Conservation (phyloP, 2,329 filamentous ascomycete genomes). For the Talaromyces rugulosus region DNA sequence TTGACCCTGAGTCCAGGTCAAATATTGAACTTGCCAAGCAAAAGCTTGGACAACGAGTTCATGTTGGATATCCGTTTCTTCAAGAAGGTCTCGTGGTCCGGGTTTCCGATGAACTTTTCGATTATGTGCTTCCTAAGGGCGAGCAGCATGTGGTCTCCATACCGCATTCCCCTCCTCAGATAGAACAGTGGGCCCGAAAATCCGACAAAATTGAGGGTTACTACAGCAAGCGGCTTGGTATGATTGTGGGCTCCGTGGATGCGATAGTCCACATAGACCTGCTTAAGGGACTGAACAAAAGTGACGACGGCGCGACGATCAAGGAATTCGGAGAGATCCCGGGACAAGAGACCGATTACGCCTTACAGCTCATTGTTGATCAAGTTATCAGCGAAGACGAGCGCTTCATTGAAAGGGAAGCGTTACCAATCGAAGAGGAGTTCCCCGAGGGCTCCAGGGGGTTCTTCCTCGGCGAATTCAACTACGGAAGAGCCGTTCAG, state of each 20-base stretch:
- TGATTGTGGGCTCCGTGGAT: conserved; percentile 81
- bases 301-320: conserved; percentile 80
- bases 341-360: conserved; percentile 83
- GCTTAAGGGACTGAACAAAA: conserved; percentile 85
- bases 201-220: conserved; percentile 75
- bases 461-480: conserved; percentile 92
- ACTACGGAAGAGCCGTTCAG: conserved; percentile 85
- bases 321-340: conserved; percentile 89
- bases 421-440: conserved; percentile 85
- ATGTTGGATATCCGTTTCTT: conserved; percentile 91
- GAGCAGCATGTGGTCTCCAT: conserved; percentile 61
- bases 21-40: conserved; percentile 68
- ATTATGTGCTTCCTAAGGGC: conserved; percentile 68
- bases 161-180: conserved; percentile 71
- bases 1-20: conserved; percentile 67
- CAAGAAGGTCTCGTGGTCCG: conserved; percentile 87
- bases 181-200: conserved; percentile 79
- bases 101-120: conserved; percentile 90
- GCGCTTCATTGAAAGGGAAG: conserved; percentile 84
- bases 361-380: conserved; percentile 87
- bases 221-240: conserved; percentile 88
- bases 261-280: conserved; percentile 89
- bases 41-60: conserved; percentile 80
- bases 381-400: conserved; percentile 85
- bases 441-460: conserved; percentile 78